Base-by-base conservation (phyloP, 2,329 filamentous ascomycete genomes). In the Fusarium fracticaudum region DNA sequence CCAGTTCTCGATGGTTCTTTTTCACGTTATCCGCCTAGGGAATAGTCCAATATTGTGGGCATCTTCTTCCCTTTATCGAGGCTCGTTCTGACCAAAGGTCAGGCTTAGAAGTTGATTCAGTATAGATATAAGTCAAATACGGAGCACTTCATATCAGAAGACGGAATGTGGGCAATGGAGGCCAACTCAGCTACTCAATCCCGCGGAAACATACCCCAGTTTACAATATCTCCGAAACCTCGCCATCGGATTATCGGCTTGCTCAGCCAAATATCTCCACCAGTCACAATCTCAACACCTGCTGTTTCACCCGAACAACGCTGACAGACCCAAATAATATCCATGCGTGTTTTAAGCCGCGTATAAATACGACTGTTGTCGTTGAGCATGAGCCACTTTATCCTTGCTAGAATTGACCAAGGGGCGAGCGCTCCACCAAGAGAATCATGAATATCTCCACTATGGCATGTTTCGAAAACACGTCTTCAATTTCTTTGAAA, bases 401-500 rank as follows among this genome's bases (percentile, higher is more conserved):
- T 37, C 62, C 69, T 53, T 67, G 61, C 22, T 40, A 15, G 33
- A 62, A 65, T 50, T 72, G 47, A 3, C 20, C 26, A 60, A 72
- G 64, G 69, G 48, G 54, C 22, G 26, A 50, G 29, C 38, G 29
- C 17, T 66, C 68, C 68, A 67, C 62, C 13, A 2, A 26, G 20
- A 51, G 43, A 44, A 43, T 50, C 47, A 37, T 47, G 29, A 17
- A 44, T 8, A 33, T 59, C 37, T 24, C 71, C 71, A 74, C 71
- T 9, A 14, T 26, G 43, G 24, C 37, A 24, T 17, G 71, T 74
- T 74, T 74, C 63, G 50, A 58, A 68, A 45, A 69, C 31, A 65
- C 41, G 41, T 40, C 24, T 55, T 45, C 47, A 69, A 72, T 74
- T 57, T 74, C 20, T 20, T 61, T 69, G 63, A 72, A 73, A 74